Percentiles rank a stretch among this genome's conserved stretches.
phyloP scores from a whole-genome alignment of 306 rosid species.

The Sphenostylis stenocarpa region DNA sequence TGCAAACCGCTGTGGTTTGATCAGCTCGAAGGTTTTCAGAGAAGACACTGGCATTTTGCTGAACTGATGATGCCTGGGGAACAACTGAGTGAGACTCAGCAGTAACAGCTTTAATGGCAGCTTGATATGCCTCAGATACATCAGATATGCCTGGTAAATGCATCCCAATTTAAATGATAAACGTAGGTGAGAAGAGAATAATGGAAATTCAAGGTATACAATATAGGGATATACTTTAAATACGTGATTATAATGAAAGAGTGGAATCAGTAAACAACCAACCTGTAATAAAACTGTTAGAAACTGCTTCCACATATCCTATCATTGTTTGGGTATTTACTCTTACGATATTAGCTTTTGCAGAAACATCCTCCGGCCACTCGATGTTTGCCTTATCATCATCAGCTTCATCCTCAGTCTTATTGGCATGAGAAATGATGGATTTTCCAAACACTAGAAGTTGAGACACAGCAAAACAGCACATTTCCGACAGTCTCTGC shows the following conservation, averaged over 20 bases:
- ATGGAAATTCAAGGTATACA: background rate
- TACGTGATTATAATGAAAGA: background rate
- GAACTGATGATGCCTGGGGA: constrained; percentile 55
- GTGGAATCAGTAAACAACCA: constrained; percentile 15
- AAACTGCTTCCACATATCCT: constrained; percentile 83
- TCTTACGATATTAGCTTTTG: constrained; percentile 84
- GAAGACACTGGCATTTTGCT: constrained; percentile 69
- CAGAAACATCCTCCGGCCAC: constrained; percentile 94
- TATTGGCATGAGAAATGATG: constrained; percentile 70
- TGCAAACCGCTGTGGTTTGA: constrained; percentile 68
- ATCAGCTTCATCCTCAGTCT: constrained; percentile 52
- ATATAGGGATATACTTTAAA: background rate
- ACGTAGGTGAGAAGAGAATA: background rate
- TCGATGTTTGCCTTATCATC: constrained; percentile 51
- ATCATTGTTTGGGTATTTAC: constrained; percentile 71
- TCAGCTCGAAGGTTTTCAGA: constrained; percentile 66
- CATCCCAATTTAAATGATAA: constrained; percentile 5
- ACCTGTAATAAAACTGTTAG: constrained; percentile 90
- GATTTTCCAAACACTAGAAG: constrained; percentile 77
- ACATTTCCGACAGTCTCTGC: constrained; percentile 96
- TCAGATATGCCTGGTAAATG: constrained; percentile 76
- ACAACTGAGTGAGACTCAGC: constrained; percentile 57
- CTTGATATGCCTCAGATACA: constrained; percentile 78
- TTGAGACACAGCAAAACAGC: constrained; percentile 89
- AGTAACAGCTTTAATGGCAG: constrained; percentile 69